Evolutionary conservation across 208 protist genomes (phyloP), one percentile per base, ranked within the genome.

Genomic region (Borovskyia barvae): DNA sequence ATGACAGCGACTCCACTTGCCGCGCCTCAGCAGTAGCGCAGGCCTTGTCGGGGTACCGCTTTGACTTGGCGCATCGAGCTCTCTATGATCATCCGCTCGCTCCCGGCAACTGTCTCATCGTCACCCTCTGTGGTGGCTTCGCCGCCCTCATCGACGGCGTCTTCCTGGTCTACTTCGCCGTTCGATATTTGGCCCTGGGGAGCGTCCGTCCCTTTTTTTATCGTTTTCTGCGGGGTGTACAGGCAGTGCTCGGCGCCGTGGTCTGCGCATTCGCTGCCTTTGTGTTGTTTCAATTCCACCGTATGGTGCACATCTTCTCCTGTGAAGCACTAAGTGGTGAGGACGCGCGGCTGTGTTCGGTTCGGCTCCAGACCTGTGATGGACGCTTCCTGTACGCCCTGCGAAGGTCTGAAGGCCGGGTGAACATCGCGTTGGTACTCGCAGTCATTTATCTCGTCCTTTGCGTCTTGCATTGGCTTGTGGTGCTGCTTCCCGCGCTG

Each of bases 191-290:
- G 2, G 80, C 74, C 35, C 49, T 68, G 17, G 61, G 66, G 28
- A 77, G 75, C 25, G 46, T 58, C 5, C 65, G 61, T 1, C 75
- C 74, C 9, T 52, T 63, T 15, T 90, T 87, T 71, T 66, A 79
- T 20, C 74, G 77, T 29, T 20, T 90, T 9, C 37, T 87, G 35
- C 77, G 75, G 35, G 43, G 33, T 6, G 32, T 61, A 19, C 80
- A 93, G 28, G 43, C 82, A 5, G 19, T 79, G 22, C 35, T 90
- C 22, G n/a, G 49, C 22, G 55, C 66, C 9, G 51, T 72, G 15
- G 59, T 68, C 24, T 75, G 58, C 50, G 78, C 57, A 2, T 84
- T 92, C 54, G 60, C 77, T 28, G 73, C 78, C 45, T 88, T 85
- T 51, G 42, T 66, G 0, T 3, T 92, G 12, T 83, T 58, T 41